A percentile compares a stretch with the other conserved stretches of the same genome.
These are phyloP conservation scores for Massarina eburnea DNA, from an alignment of 2,329 filamentous ascomycete genomes.

Conservation along the genomic window DNA sequence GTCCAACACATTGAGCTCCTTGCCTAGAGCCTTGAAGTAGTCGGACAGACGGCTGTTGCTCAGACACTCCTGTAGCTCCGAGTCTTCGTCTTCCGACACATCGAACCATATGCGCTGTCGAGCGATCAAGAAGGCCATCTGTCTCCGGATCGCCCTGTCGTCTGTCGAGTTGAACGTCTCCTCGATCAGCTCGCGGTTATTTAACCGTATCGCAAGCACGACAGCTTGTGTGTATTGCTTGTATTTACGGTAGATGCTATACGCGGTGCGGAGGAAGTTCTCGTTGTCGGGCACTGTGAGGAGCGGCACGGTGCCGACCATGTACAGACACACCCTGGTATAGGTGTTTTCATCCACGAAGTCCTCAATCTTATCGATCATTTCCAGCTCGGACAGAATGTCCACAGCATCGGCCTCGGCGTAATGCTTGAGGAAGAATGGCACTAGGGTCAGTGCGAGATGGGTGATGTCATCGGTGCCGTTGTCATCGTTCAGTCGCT, in stretches of 20 bases:
- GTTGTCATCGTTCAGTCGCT: slow-evolving; percentile 82
- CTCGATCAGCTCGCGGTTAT: slow-evolving; percentile 81
- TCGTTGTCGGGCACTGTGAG: slow-evolving; percentile 98
- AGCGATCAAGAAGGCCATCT: slow-evolving; percentile 89
- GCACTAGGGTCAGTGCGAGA: slow-evolving; percentile 80
- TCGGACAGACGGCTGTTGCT: slow-evolving; percentile 86
- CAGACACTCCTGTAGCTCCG: slow-evolving; percentile 77
- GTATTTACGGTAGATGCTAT: slow-evolving; percentile 91
- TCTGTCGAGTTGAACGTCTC: slow-evolving; percentile 77
- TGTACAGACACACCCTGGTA: slow-evolving; percentile 89
- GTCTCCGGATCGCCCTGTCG: slow-evolving; percentile 83
- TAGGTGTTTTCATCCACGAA: slow-evolving; percentile 96
- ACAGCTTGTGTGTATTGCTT: slow-evolving; percentile 93
- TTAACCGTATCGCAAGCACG: slow-evolving; percentile 88
- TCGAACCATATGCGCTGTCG: slow-evolving; percentile 87
- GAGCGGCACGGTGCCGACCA: slow-evolving; percentile 96
- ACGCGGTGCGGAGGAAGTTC: slow-evolving; percentile 87
- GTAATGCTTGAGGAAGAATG: slow-evolving; percentile 95
- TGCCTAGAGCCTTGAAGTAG: slow-evolving; percentile 90
- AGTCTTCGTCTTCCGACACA: slow-evolving; percentile 68
- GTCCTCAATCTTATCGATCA: slow-evolving; percentile 86
- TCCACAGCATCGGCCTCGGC: slow-evolving; percentile 98
- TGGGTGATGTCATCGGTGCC: slow-evolving; percentile 81
- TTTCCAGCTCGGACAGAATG: slow-evolving; percentile 94
- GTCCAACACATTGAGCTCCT: slow-evolving; percentile 95